Evolutionary conservation across 2,329 filamentous ascomycete genomes (phyloP).

Genomic region (Aureobasidium uvarum): DNA sequence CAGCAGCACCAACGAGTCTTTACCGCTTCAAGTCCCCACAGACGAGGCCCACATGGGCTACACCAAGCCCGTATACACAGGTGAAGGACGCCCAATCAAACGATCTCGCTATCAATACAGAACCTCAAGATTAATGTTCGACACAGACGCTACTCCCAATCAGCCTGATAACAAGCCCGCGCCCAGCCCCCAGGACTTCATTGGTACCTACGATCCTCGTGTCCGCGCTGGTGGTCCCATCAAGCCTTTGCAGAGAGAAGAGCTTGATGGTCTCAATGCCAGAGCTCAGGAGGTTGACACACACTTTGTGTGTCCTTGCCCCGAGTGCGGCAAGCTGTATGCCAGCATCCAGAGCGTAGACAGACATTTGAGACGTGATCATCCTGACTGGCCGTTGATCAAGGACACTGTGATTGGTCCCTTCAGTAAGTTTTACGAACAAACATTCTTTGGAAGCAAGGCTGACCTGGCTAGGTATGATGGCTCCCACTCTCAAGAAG

Average conservation of each 20-base stretch:
- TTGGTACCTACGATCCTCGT: neutral
- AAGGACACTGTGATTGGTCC: neutral
- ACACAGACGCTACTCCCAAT: neutral
- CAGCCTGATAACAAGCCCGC: neutral
- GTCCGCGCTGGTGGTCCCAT: neutral
- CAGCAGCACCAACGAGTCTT: neutral
- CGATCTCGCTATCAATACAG: neutral
- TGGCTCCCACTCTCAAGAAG: no score
- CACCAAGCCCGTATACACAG: neutral
- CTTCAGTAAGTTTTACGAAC: no score
- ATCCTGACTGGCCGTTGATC: neutral
- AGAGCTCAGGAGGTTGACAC: neutral
- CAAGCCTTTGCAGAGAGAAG: neutral
- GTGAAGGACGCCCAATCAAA: neutral
- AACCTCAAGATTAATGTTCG: neutral
- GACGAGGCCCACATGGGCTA: neutral
- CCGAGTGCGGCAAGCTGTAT: neutral
- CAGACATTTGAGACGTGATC: neutral
- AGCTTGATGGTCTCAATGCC: neutral
- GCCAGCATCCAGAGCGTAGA: neutral
- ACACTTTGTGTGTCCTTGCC: neutral
- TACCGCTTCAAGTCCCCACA: no score
- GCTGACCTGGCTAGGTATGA: no score
- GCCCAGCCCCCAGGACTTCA: neutral
- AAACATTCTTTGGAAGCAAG: no score